Evolutionary conservation across 805 yeast species (phyloP).

Genomic region (Yarrowia yakushimensis): DNA sequence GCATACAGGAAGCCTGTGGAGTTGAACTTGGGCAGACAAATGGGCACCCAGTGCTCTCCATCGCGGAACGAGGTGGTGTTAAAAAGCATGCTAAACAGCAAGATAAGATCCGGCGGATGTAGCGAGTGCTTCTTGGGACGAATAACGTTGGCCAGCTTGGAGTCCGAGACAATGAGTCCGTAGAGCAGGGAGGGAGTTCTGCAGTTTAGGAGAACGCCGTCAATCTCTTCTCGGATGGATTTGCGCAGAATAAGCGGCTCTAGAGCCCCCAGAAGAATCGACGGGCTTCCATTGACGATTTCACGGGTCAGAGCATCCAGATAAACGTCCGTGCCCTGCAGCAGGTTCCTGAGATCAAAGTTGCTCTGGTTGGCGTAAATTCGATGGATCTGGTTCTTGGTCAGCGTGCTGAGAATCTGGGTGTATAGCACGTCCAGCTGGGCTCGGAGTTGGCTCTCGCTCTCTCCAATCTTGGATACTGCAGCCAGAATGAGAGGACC

Average conservation of each 20-base stretch:
- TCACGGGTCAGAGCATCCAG: conserved; percentile 60
- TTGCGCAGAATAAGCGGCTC: conserved; percentile 60
- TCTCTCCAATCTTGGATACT: conserved; percentile 42
- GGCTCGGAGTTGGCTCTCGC: conserved; percentile 45
- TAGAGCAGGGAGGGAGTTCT: conserved; percentile 61
- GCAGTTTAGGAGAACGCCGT: conserved; percentile 49
- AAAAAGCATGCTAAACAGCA: conserved; percentile 67
- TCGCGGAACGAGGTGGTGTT: conserved; percentile 51
- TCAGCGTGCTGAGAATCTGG: conserved; percentile 74
- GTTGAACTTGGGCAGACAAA: conserved; percentile 88
- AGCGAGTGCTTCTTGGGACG: conserved; percentile 76
- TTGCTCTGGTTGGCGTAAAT: conserved; percentile 70
- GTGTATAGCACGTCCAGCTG: conserved; percentile 74
- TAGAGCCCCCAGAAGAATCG: conserved; percentile 60
- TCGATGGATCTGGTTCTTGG: conserved; percentile 70
- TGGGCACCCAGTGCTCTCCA: conserved; percentile 84
- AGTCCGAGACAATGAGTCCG: conserved; percentile 65
- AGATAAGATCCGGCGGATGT: conserved; percentile 76
- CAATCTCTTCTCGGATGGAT: conserved; percentile 55
- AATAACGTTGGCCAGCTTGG: conserved; percentile 63
- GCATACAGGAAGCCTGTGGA: conserved; percentile 82
- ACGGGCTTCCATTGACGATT: conserved; percentile 53
- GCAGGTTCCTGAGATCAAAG: conserved; percentile 71
- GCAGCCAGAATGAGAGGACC: conserved; percentile 74
- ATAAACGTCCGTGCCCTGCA: conserved; percentile 73